Base-by-base conservation (phyloP, 108 stramenopile species). In the Nitzschia sp. region DNA sequence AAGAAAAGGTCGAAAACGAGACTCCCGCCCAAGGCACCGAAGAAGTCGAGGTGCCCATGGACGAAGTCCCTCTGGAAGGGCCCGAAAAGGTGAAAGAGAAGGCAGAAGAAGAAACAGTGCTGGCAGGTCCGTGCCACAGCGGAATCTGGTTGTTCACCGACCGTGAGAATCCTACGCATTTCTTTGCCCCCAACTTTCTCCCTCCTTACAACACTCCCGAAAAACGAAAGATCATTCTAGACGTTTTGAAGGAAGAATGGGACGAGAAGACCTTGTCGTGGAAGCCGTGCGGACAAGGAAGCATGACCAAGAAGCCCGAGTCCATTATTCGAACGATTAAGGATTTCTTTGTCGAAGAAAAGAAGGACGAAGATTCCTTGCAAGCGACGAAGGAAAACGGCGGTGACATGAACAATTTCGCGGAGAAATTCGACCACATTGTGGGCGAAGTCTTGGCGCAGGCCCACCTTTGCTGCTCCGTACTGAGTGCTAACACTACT, bases 101-200 rank as follows among this genome's bases (percentile, higher is more conserved):
- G 21, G 54, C n/a, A n/a, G n/a, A n/a, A n/a, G n/a, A n/a, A n/a
- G n/a, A n/a, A n/a, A n/a, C n/a, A n/a, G n/a, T n/a, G n/a, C n/a
- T n/a, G n/a, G 1, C 17, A 13, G 23, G 42, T 9, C 31, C 3
- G 4, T 66, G 58, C 66, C 59, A 70, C 47, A 75, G 83, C 35
- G 93, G 93, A 23, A 64, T 94, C 9, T 94, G 83, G 80, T 71
- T 94, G 46, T 94, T 94, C 61, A 77, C 80, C 21, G 90, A 94
- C 63, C 82, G 93, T 5, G 77, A 86, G 1, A 88, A 81, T 62
- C 86, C 87, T 68, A 89, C 89, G 9, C 90, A 94, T 59, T 85
- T 80, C 54, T 92, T 94, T 65, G 55, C 70, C n/a, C 93, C 93
- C 59, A 94, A 94, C 71, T 94, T 94, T 65, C 78, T 90, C 1